A percentile compares a stretch with the other conserved stretches of the same genome.
Evolutionary conservation across 768 basidiomycete species (phyloP).

Genomic region (Collybiopsis confluens): DNA sequence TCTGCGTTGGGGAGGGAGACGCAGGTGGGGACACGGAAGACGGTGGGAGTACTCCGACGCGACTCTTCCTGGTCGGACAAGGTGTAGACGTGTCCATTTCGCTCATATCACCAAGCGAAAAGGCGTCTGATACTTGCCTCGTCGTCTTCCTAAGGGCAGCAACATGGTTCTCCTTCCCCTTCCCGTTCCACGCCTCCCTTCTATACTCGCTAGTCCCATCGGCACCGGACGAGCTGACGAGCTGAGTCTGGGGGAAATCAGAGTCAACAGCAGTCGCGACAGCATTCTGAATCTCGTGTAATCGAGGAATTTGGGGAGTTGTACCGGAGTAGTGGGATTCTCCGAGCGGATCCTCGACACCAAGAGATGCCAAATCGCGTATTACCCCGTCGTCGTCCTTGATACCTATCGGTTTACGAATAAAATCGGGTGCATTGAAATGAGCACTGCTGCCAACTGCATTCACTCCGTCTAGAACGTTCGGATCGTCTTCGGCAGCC

Average conservation of each 20-base stretch:
- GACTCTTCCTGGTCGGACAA: neutral
- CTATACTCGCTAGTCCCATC: neutral
- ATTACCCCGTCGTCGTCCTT: constrained; percentile 53
- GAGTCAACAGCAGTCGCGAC: neutral
- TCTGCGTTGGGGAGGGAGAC: neutral
- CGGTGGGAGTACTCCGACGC: neutral
- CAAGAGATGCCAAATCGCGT: constrained; percentile 18
- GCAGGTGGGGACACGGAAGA: neutral
- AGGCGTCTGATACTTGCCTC: neutral
- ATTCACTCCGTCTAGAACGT: constrained; percentile 44
- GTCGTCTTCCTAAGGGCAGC: neutral
- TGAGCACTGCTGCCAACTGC: constrained; percentile 46
- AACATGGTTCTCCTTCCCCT: neutral
- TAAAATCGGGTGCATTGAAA: constrained; percentile 25
- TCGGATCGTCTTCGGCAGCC: constrained; percentile 52
- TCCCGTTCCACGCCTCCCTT: too few species aligned
- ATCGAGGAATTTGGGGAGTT: constrained; percentile 46
- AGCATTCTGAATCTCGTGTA: constrained; percentile 28
- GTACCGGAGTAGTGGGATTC: constrained; percentile 42
- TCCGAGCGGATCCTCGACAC: constrained; percentile 28
- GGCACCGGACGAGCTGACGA: neutral
- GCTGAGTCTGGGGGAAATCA: neutral
- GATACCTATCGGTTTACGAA: constrained; percentile 46
- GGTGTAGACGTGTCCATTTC: constrained; percentile 1
- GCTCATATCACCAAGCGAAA: neutral